These are phyloP conservation scores for Fusarium praegraminearum DNA, from an alignment of 2,329 filamentous ascomycete genomes.

Conservation along the genomic window DNA sequence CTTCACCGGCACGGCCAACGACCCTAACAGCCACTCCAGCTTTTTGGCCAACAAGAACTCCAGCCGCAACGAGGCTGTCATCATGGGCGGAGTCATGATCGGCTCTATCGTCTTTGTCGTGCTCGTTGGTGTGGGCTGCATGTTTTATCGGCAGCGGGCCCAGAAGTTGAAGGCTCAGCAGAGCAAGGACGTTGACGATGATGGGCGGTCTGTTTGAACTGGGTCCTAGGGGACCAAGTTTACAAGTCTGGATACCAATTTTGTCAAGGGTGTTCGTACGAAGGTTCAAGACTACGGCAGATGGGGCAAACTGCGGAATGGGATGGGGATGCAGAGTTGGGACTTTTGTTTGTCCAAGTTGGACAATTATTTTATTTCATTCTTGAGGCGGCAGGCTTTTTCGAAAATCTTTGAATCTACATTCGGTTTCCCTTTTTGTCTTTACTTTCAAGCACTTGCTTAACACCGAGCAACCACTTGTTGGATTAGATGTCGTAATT, in stretches of 20 bases:
- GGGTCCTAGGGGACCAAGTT: too few species aligned
- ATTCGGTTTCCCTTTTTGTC: neutral
- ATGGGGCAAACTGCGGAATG: neutral
- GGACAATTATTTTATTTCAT: neutral
- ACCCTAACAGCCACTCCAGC: neutral
- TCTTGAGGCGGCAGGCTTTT: neutral
- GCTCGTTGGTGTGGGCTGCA: slow-evolving; percentile 12
- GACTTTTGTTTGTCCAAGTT: neutral
- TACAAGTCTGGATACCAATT: neutral
- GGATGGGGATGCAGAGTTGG: neutral
- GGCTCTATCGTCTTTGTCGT: slow-evolving; percentile 15
- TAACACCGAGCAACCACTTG: neutral
- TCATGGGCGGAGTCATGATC: slow-evolving; percentile 22
- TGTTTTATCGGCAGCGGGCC: slow-evolving; percentile 15
- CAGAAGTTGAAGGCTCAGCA: slow-evolving; percentile 15
- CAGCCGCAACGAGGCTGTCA: slow-evolving; percentile 10
- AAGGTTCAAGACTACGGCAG: neutral
- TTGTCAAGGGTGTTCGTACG: neutral
- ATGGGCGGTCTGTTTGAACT: slow-evolving; percentile 8
- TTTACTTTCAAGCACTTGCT: neutral
- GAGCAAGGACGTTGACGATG: slow-evolving; percentile 10
- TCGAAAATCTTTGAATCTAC: neutral
- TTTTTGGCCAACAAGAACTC: neutral
- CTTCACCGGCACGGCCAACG: slow-evolving; percentile 1
- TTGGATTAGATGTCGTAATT: neutral